Evolutionary conservation across 2,329 filamentous ascomycete species (phyloP).

Genomic region (Periglandula ipomoeae): DNA sequence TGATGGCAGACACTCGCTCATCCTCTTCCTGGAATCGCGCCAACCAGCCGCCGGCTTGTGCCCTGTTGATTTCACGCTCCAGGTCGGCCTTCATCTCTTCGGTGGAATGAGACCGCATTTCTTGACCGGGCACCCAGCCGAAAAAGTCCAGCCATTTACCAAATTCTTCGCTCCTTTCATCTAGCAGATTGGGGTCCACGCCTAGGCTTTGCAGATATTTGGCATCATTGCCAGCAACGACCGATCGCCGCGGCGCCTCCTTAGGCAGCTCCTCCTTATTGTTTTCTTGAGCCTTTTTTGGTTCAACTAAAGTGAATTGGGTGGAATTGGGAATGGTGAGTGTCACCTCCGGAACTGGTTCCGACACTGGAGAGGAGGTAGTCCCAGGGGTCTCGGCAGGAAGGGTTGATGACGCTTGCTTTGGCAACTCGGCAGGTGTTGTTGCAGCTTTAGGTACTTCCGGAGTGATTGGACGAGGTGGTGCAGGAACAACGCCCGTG

Average conservation of each 20-base stretch:
- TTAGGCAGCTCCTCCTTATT: conserved; percentile 22
- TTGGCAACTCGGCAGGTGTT: background rate
- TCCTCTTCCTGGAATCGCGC: conserved; percentile 79
- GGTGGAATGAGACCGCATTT: conserved; percentile 65
- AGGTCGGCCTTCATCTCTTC: conserved; percentile 76
- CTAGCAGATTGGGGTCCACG: conserved; percentile 67
- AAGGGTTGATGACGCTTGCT: background rate
- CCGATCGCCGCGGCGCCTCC: conserved; percentile 48
- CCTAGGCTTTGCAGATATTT: conserved; percentile 72
- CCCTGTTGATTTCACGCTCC: conserved; percentile 78
- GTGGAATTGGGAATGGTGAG: conserved; percentile 40
- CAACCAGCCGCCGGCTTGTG: conserved; percentile 89
- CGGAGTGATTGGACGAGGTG: conserved; percentile 37
- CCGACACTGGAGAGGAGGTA: background rate
- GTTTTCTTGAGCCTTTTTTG: conserved; percentile 19
- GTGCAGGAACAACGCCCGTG: conserved; percentile 77
- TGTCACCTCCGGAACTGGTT: conserved; percentile 46
- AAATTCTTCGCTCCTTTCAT: conserved; percentile 70
- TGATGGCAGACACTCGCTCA: conserved; percentile 79
- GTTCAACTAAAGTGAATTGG: conserved; percentile 27
- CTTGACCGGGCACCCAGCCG: conserved; percentile 72
- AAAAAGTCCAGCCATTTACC: conserved; percentile 77
- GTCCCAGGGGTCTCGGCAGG: background rate
- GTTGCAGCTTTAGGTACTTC: conserved; percentile 19
- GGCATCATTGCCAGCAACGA: conserved; percentile 63